Base-by-base conservation (phyloP, 2,329 filamentous ascomycete species). In the Hypoxylon sp. region DNA sequence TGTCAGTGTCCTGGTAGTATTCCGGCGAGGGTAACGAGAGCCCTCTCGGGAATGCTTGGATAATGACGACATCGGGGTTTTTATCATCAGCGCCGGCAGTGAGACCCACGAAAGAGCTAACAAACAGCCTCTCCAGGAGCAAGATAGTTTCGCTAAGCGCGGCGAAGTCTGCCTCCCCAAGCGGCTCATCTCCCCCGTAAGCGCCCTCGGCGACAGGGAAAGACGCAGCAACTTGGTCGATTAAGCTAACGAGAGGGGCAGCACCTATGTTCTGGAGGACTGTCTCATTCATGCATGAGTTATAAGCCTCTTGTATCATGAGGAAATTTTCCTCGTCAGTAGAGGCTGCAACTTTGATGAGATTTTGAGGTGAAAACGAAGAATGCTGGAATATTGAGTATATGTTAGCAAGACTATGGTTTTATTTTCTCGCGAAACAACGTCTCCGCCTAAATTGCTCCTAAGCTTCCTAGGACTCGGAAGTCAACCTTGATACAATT, bases 201-300 rank as follows among this genome's bases (percentile, higher is more conserved):
- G 67, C 44, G 28, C 73, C 72, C 26, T 76, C 70, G 11, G 68
- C 67, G 1, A 74, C 68, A 20, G 80, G 78, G 67, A 85, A 85
- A 10, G 81, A 74, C 6, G 78, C 71, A 8, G 81, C 77, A 34
- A 90, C 75, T 46, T 84, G 75, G 13, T 81, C 75, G n/a, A 92
- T 77, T 8, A 91, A 75, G 4, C 82, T 74, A 17, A 81, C 73
- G 41, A 93, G 74, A 2, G 89, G 89, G 60, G 80, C 74, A 5
- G 84, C 77, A 1, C 88, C 89, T 10, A 81, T 73, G 44, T 82
- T 75, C 66, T 84, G 82, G 51, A 91, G 83, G 8, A 78, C 76
- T 6, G 83, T 79, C 71, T 89, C 84, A 69, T 92, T 81, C 74
- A 90, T 83, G 71, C 90, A 93, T 32, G 89, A 84, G 64, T 86